phyloP scores from a whole-genome alignment of 2,329 filamentous ascomycete genomes.

The Fusarium nelsonii region DNA sequence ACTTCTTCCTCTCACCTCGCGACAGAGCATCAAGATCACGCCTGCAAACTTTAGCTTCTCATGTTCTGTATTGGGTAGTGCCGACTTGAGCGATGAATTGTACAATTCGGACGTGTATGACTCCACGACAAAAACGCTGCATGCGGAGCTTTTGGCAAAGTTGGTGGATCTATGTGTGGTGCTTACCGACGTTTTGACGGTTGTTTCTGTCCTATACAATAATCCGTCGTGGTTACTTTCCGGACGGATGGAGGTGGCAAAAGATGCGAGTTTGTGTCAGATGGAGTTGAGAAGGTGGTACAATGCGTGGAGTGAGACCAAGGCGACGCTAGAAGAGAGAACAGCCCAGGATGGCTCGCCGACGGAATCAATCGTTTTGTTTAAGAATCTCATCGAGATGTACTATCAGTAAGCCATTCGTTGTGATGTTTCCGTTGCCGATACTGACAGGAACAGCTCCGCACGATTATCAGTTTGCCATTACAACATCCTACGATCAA shows the following conservation, averaged over 20 bases:
- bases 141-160: conserved; percentile 39
- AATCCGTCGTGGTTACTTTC: conserved; percentile 42
- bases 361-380: conserved; percentile 32
- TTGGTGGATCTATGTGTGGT: conserved; percentile 45
- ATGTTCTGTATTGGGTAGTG: conserved; percentile 25
- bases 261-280: conserved; percentile 40
- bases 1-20: conserved; percentile 36
- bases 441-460: conserved; percentile 12
- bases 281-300: conserved; percentile 43
- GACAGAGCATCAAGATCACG: conserved; percentile 46
- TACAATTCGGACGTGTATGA: conserved; percentile 45
- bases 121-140: conserved; percentile 33
- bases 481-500: conserved; percentile 41
- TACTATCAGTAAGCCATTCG: conserved; percentile 41
- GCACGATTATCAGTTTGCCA: conserved; percentile 40
- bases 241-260: conserved; percentile 27
- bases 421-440: accelerated
- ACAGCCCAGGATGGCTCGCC: conserved; percentile 7
- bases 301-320: conserved; percentile 36
- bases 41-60: conserved; percentile 44
- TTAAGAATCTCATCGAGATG: conserved; percentile 46
- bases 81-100: conserved; percentile 39
- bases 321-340: conserved; percentile 30
- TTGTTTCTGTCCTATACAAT: conserved; percentile 41
- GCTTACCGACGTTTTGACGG: conserved; percentile 40